Percentiles rank a stretch among this genome's conserved stretches.
Conservation (phyloP, 2,329 filamentous ascomycete species). For the Phialophora tarda region DNA sequence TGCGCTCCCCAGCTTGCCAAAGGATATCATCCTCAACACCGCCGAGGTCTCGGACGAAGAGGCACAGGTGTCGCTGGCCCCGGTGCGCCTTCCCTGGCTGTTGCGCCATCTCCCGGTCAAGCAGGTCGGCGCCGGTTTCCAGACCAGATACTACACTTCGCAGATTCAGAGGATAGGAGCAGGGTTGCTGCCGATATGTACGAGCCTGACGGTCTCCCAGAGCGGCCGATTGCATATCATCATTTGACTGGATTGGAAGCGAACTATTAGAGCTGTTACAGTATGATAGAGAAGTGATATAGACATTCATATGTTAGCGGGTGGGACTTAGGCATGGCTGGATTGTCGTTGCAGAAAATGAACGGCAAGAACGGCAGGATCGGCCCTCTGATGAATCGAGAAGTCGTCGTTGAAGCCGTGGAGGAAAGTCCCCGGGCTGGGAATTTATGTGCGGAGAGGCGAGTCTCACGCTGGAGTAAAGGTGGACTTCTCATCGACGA, state of each 20-base stretch:
- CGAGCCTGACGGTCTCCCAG: background rate
- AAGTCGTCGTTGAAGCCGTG: no score
- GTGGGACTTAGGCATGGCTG: background rate
- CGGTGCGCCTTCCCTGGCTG: background rate
- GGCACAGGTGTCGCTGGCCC: background rate
- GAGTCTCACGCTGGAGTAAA: background rate
- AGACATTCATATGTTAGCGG: background rate
- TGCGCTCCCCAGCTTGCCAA: background rate
- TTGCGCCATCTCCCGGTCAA: background rate
- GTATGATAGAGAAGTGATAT: background rate
- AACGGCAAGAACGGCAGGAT: no score
- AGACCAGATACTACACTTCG: background rate
- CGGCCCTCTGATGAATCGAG: no score
- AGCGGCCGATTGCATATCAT: background rate
- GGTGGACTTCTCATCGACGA: background rate
- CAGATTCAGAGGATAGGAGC: background rate
- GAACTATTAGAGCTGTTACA: background rate
- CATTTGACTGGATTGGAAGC: background rate
- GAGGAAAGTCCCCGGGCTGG: no score
- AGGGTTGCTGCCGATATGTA: background rate
- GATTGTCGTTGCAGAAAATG: background rate
- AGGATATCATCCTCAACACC: background rate
- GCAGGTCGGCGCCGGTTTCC: background rate
- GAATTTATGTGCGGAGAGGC: background rate
- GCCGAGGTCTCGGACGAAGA: background rate